Percentiles rank a stretch among this genome's conserved stretches.
These are phyloP conservation scores for Ganoderma multipileum DNA, from an alignment of 1,284 basidiomycete genomes.

Conservation along the genomic window DNA sequence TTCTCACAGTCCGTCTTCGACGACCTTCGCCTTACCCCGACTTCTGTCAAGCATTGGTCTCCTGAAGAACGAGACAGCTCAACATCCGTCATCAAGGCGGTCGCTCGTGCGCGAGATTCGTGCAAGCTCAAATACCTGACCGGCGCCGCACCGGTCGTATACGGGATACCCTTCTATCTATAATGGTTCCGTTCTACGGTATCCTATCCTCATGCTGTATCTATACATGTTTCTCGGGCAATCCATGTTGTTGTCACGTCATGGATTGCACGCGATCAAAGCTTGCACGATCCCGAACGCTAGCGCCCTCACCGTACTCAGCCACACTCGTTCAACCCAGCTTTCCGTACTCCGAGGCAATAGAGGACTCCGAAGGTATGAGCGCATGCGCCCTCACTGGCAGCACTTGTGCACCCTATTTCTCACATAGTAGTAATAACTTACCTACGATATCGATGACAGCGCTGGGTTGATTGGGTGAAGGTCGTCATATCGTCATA, in stretches of 20 bases:
- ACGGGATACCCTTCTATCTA: slow-evolving; percentile 91
- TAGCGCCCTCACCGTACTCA: no score
- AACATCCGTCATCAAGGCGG: slow-evolving; percentile 77
- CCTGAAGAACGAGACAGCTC: slow-evolving; percentile 29
- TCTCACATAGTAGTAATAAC: no score
- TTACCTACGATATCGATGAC: no score
- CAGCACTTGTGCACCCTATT: no score
- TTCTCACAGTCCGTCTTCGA: slow-evolving; percentile 88
- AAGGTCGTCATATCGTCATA: no score
- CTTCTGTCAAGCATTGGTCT: slow-evolving; percentile 41
- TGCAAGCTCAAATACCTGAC: slow-evolving; percentile 95
- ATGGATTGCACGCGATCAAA: no score
- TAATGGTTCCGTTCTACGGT: slow-evolving; percentile 42
- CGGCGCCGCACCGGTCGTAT: slow-evolving; percentile 94
- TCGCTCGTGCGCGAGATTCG: slow-evolving; percentile 77
- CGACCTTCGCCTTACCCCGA: slow-evolving; percentile 65
- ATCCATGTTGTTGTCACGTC: background rate
- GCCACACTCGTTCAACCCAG: no score
- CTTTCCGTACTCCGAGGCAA: no score
- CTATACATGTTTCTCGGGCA: background rate
- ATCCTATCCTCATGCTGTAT: background rate
- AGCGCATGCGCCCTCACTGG: no score
- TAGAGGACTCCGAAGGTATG: no score
- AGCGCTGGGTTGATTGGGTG: no score
- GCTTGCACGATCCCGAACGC: no score